Conservation (phyloP, 176 grass and related monocot species). For the Eragrostis curvula region DNA sequence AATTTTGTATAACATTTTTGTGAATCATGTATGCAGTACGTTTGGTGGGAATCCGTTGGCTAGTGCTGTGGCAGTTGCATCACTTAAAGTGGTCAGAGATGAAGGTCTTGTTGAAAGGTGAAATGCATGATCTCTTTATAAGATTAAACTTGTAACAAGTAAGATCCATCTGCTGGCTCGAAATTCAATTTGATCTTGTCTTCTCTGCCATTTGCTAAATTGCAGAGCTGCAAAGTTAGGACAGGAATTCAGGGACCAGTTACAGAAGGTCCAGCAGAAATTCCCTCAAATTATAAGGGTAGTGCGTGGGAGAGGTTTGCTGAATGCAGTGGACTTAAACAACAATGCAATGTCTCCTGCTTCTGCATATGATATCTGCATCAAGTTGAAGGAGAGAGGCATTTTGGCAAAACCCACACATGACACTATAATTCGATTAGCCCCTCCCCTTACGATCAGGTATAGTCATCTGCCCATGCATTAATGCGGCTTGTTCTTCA, state of each 20-base stretch:
- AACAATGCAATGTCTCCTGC: constrained; percentile 63
- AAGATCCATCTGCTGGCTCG: too few species aligned
- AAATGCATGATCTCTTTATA: constrained; percentile 47
- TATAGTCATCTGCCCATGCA: constrained; percentile 21
- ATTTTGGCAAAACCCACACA: constrained; percentile 97
- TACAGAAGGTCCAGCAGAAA: constrained; percentile 61
- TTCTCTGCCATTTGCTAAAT: constrained; percentile 12
- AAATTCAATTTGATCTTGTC: neutral
- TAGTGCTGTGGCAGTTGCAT: constrained; percentile 91
- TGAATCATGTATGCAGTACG: constrained; percentile 63
- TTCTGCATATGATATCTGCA: constrained; percentile 93
- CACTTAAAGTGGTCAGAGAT: constrained; percentile 82
- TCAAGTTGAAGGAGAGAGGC: constrained; percentile 94
- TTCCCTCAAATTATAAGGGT: constrained; percentile 87
- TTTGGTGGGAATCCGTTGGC: constrained; percentile 97
- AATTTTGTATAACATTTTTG: constrained; percentile 6
- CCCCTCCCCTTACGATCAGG: constrained; percentile 86
- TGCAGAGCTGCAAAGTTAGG: constrained; percentile 75
- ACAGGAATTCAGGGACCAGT: constrained; percentile 72
- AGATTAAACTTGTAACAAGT: too few species aligned
- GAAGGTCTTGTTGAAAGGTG: constrained; percentile 91
- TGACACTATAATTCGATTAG: constrained; percentile 86
- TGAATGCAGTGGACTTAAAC: constrained; percentile 91
- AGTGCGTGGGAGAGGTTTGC: constrained; percentile 82
- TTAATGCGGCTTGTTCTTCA: neutral